Evolutionary conservation across 2,329 filamentous ascomycete genomes (phyloP).

Genomic region (Xylariales sp.): DNA sequence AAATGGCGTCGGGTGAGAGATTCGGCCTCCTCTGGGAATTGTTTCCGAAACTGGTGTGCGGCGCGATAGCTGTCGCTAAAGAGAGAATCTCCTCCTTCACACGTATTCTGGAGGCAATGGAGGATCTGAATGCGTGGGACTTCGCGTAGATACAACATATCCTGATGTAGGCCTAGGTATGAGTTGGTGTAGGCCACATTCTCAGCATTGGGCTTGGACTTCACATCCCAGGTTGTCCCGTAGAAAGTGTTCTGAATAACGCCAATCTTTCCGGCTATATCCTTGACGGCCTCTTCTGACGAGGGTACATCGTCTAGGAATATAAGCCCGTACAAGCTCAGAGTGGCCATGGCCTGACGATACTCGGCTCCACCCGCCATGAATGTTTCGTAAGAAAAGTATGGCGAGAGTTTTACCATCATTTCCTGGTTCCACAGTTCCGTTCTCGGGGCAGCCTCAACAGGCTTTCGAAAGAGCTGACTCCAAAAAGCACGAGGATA

Average conservation of each 20-base stretch:
- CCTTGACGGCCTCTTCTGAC: conserved; percentile 71
- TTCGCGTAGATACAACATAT: conserved; percentile 85
- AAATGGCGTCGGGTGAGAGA: conserved; percentile 58
- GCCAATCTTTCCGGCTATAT: conserved; percentile 79
- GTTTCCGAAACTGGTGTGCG: conserved; percentile 55
- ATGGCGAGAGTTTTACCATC: conserved; percentile 56
- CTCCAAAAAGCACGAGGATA: conserved; percentile 46
- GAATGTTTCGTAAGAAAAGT: conserved; percentile 77
- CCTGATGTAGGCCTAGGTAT: conserved; percentile 90
- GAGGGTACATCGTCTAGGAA: conserved; percentile 81
- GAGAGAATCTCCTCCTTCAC: conserved; percentile 82
- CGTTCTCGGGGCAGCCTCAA: not conserved
- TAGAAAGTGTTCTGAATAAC: conserved; percentile 89
- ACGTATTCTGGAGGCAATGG: conserved; percentile 87
- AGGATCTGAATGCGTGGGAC: conserved; percentile 87
- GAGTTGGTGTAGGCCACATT: conserved; percentile 92
- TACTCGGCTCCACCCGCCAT: conserved; percentile 70
- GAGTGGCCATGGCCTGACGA: conserved; percentile 68
- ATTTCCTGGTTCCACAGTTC: conserved; percentile 49
- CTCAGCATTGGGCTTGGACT: conserved; percentile 82
- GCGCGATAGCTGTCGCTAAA: conserved; percentile 82
- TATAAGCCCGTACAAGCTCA: conserved; percentile 77
- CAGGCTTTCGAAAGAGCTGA: not conserved
- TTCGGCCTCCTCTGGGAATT: conserved; percentile 42
- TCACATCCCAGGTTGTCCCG: conserved; percentile 89